Evolutionary conservation across 2,329 filamentous ascomycete genomes (phyloP).

Genomic region (Akanthomyces uredinophilus): DNA sequence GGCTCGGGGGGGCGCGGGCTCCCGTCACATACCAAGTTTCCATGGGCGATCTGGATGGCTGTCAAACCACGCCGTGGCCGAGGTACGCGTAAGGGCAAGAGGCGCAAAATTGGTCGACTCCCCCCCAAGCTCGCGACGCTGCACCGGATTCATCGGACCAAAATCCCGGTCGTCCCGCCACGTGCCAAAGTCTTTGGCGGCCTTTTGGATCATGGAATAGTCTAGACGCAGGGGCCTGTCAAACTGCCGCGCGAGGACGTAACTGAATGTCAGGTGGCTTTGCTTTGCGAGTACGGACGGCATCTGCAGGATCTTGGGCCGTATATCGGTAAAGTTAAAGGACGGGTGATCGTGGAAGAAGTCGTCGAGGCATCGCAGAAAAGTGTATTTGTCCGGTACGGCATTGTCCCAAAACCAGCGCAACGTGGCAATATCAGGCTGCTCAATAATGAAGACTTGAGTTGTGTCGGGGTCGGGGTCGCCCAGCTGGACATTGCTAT

Average conservation of each 20-base stretch:
- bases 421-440: slow-evolving; percentile 5
- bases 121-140: slow-evolving; percentile 9
- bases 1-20: not conserved
- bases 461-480: not conserved
- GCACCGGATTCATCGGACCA: slow-evolving; percentile 17
- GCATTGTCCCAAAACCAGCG: not conserved
- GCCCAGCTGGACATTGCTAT: not conserved
- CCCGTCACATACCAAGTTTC: slow-evolving; percentile 8
- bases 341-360: slow-evolving; percentile 15
- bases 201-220: slow-evolving; percentile 11
- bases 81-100: slow-evolving; percentile 10
- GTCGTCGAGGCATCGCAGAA: slow-evolving; percentile 12
- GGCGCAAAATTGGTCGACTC: slow-evolving; percentile 10
- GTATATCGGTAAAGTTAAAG: slow-evolving; percentile 12
- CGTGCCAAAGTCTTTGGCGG: slow-evolving; percentile 9
- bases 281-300: slow-evolving; percentile 13
- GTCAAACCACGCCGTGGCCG: slow-evolving; percentile 14
- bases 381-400: not conserved
- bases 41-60: slow-evolving; percentile 3
- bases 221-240: slow-evolving; percentile 10
- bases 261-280: slow-evolving; percentile 8
- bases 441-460: slow-evolving; percentile 11
- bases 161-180: slow-evolving; percentile 14
- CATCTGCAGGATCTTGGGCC: slow-evolving; percentile 2
- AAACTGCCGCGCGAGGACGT: slow-evolving; percentile 14